These are phyloP conservation scores for Aspergillus chevalieri DNA, from an alignment of 2,329 filamentous ascomycete genomes.

Conservation along the genomic window DNA sequence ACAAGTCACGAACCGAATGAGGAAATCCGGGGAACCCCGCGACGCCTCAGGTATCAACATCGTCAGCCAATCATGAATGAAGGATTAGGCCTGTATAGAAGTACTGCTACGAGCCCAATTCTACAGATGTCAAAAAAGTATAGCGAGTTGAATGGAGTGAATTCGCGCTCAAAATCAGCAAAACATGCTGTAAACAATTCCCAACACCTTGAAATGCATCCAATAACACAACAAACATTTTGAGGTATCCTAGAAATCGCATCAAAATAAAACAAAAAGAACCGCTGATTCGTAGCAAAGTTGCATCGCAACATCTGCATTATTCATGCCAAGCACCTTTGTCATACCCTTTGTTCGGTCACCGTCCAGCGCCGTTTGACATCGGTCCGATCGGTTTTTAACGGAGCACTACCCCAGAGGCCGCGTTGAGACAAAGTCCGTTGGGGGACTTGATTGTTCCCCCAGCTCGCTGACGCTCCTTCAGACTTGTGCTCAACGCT, in stretches of 20 bases:
- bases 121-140: not conserved
- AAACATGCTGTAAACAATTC: not conserved
- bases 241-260: not conserved
- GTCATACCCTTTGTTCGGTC: slow-evolving; percentile 22
- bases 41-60: not conserved
- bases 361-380: slow-evolving; percentile 35
- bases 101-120: not conserved
- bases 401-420: slow-evolving; percentile 31
- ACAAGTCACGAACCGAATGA: slow-evolving; percentile 1
- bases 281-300: not conserved
- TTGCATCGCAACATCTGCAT: slow-evolving; percentile 12
- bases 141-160: too few species aligned
- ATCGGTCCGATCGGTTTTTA: slow-evolving; percentile 20
- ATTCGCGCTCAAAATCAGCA: not conserved
- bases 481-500: not conserved
- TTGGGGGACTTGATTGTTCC: slow-evolving; percentile 20
- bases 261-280: slow-evolving; percentile 2
- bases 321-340: not conserved
- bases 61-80: not conserved
- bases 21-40: slow-evolving; percentile 10
- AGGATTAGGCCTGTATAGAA: not conserved
- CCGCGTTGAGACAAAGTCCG: slow-evolving; percentile 28
- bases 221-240: not conserved
- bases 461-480: slow-evolving; percentile 4
- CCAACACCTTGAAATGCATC: not conserved